Base-by-base conservation (phyloP, 129 eudicot genomes). In the Flaveria trinervia region DNA sequence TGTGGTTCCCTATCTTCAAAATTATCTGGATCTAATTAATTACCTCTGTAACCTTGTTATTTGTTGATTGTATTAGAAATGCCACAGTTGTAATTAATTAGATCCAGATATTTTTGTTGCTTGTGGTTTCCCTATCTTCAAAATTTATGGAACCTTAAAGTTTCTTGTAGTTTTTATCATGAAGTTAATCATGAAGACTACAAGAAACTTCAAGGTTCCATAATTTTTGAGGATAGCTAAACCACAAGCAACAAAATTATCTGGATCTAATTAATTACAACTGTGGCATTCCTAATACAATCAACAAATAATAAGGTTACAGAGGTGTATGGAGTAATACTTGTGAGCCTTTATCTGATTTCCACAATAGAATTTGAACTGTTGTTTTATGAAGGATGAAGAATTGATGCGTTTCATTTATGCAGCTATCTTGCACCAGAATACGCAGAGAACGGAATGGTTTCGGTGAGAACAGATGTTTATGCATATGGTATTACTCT, bases 391-490 rank as follows among this genome's bases (percentile, higher is more conserved):
- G 36, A 50, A 51, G 46, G 9, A 7, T 30, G 64, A 49, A 61
- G 39, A 20, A 52, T 20, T 48, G 68, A 36, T 16, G 59, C 64
- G 22, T 86, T 45, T 64, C 61, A 28, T 3, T 68, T 36, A 18
- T 81, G 79, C 84, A 90, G 96, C 62, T 90, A 90, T 81, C 88
- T 90, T 71, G 93, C 97, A 56, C 97, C 97, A 16, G 97, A 91
- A 71, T 91, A 91, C 30, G 91, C 89, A 62, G 97, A 91, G 79
- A 88, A 84, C 28, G 93, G 97, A n/a, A 83, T 81, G 71, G 86
- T 91, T 67, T 91, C 97, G 20, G 92, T 83, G 74, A 75, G 87
- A 77, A 91, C 88, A 69, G 97, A 91, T 79, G 88, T 85, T 72
- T 91, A 88, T 68, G 76, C 94, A 60, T 91, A 84, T 55, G 97